Evolutionary conservation across 371 early-diverging fungal genomes (phyloP).

Genomic region (Lichtheimia hyalospora): DNA sequence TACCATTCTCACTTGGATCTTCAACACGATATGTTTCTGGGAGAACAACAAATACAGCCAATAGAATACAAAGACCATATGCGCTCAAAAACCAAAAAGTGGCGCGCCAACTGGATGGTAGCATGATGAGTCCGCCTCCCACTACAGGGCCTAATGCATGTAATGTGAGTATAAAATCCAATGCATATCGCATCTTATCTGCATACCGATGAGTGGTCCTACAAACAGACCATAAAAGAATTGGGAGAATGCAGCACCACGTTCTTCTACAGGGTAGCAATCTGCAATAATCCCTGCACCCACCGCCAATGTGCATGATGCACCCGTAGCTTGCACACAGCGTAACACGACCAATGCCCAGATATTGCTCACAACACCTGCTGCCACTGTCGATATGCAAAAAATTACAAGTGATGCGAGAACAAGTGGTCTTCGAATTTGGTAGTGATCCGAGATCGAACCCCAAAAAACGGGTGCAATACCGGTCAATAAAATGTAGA

Average conservation of each 20-base stretch:
- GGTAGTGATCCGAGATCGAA: constrained; percentile 58
- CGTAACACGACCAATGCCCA: constrained; percentile 63
- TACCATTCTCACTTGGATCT: constrained; percentile 8
- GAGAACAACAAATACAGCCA: constrained; percentile 42
- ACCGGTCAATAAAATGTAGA: constrained; percentile 57
- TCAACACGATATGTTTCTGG: constrained; percentile 62
- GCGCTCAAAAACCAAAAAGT: constrained; percentile 60
- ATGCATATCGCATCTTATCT: constrained; percentile 26
- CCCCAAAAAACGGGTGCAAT: constrained; percentile 68
- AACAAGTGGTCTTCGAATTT: constrained; percentile 59
- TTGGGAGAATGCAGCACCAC: constrained; percentile 35
- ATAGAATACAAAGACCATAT: constrained; percentile 20
- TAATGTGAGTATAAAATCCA: constrained; percentile 32
- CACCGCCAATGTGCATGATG: constrained; percentile 53
- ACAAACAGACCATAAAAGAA: constrained; percentile 53
- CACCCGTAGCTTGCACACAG: constrained; percentile 67
- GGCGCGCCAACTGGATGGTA: constrained; percentile 50
- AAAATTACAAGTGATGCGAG: constrained; percentile 59
- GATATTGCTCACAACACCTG: constrained; percentile 60
- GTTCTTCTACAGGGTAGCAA: constrained; percentile 23
- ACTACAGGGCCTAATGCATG: constrained; percentile 37
- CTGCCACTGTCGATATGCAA: constrained; percentile 61
- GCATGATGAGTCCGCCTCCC: constrained; percentile 30
- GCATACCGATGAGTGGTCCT: constrained; percentile 42
- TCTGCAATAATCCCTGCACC: constrained; percentile 15